Conservation (phyloP, 139 green algal genomes). For the Haematococcus lacustris region DNA sequence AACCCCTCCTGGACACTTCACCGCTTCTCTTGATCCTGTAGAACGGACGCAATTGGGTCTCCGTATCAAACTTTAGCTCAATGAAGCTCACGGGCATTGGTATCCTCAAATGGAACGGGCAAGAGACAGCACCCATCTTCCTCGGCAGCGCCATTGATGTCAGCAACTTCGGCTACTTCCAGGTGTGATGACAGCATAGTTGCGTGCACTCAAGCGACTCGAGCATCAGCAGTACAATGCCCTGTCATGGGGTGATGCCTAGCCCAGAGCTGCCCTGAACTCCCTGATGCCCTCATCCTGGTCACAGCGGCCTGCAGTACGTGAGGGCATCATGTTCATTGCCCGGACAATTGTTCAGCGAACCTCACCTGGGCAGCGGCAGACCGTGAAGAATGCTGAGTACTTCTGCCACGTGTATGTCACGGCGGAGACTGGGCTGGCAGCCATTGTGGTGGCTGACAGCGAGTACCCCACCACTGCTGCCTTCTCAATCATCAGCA, state of each 20-base stretch:
- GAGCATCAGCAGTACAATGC: too few species aligned
- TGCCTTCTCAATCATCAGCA: constrained; percentile 86
- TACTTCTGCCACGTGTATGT: constrained; percentile 94
- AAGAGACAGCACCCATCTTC: constrained; percentile 57
- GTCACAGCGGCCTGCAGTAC: constrained; percentile 62
- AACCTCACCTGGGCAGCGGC: constrained; percentile 71
- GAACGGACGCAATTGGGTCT: too few species aligned
- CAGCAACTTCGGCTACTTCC: constrained; percentile 92
- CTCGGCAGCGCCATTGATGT: constrained; percentile 81
- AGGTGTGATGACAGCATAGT: constrained; percentile 29
- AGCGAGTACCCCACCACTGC: constrained; percentile 84
- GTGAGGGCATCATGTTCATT: constrained; percentile 92
- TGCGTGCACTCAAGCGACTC: too few species aligned
- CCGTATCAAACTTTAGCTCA: background rate
- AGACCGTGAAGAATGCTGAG: constrained; percentile 83
- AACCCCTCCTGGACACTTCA: too few species aligned
- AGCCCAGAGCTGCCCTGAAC: constrained; percentile 20
- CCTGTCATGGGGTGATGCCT: too few species aligned
- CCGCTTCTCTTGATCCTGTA: too few species aligned
- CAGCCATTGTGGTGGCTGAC: constrained; percentile 85
- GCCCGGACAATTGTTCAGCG: constrained; percentile 84
- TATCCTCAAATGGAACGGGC: constrained; percentile 66
- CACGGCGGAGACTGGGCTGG: constrained; percentile 63
- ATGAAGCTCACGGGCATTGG: constrained; percentile 65
- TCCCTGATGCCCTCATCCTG: background rate